Percentiles rank a stretch among this genome's conserved stretches.
phyloP scores from a whole-genome alignment of 2,329 filamentous ascomycete genomes.

The Lojkania enalia region DNA sequence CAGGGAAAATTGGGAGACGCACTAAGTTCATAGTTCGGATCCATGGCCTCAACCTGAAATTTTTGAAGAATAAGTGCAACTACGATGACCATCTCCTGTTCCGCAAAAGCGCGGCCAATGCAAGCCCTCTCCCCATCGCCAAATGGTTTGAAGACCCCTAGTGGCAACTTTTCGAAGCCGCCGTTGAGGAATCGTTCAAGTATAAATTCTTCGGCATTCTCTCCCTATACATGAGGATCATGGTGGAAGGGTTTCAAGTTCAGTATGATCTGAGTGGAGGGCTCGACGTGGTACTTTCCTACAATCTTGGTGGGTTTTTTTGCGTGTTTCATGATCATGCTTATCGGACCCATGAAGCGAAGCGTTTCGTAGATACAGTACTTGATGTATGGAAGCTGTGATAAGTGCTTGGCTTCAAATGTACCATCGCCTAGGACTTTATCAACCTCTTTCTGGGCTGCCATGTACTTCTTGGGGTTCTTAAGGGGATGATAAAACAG shows the following conservation, averaged over 20 bases:
- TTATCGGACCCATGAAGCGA: slow-evolving; percentile 46
- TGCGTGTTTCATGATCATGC: slow-evolving; percentile 13
- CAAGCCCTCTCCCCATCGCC: slow-evolving; percentile 72
- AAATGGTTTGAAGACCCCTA: slow-evolving; percentile 58
- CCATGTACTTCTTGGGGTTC: slow-evolving; percentile 51
- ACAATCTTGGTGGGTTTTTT: slow-evolving; percentile 17
- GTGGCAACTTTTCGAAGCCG: slow-evolving; percentile 57
- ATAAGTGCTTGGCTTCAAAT: slow-evolving; percentile 54
- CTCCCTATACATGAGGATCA: slow-evolving; percentile 59
- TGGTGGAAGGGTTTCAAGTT: slow-evolving; percentile 16
- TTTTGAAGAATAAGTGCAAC: slow-evolving; percentile 62
- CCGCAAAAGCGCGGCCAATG: slow-evolving; percentile 73
- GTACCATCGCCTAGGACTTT: slow-evolving; percentile 50
- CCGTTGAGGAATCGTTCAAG: slow-evolving; percentile 75
- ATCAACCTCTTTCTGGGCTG: slow-evolving; percentile 57
- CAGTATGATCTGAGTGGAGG: slow-evolving; percentile 17
- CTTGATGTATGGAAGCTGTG: slow-evolving; percentile 66
- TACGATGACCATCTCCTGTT: slow-evolving; percentile 62
- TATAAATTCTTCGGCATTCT: slow-evolving; percentile 66
- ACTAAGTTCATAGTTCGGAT: slow-evolving; percentile 61
- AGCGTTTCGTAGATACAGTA: slow-evolving; percentile 68
- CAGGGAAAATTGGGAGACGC: background rate
- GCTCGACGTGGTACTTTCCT: slow-evolving; percentile 38
- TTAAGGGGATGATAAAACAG: slow-evolving; percentile 54
- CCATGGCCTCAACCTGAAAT: slow-evolving; percentile 67